A percentile compares a stretch with the other conserved stretches of the same genome.
These are phyloP conservation scores for Acacia confusa DNA, from an alignment of 306 rosid genomes.

Conservation along the genomic window DNA sequence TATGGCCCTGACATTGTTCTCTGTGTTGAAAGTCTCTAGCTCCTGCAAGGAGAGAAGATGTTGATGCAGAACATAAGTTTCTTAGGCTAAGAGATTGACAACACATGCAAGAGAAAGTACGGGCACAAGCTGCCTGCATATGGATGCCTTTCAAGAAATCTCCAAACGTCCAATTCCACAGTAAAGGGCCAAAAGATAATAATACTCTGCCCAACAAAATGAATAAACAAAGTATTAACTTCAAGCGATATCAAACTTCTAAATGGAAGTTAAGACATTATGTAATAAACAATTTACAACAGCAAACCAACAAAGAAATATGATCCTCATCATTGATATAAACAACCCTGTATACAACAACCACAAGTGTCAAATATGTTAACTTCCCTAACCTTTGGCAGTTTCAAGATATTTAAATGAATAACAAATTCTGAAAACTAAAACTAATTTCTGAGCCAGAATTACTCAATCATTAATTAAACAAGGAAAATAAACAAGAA, in stretches of 20 bases:
- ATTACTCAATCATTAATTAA: background rate
- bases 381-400: background rate
- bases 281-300: background rate
- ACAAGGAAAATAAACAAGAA: background rate
- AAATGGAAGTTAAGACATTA: background rate
- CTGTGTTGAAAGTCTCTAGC: conserved; percentile 29
- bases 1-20: conserved; percentile 33
- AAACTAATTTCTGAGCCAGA: background rate
- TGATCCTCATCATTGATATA: background rate
- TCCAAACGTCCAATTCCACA: conserved; percentile 14
- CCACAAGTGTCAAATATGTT: background rate
- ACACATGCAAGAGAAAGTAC: conserved; percentile 22
- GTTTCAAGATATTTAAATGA: background rate
- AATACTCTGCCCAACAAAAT: conserved; percentile 21
- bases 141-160: background rate
- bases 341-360: background rate
- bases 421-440: background rate
- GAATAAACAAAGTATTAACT: conserved; percentile 9
- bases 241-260: background rate
- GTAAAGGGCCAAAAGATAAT: background rate
- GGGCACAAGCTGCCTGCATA: conserved; percentile 33
- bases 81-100: conserved; percentile 22
- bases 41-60: conserved; percentile 16
- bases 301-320: conserved; percentile 12
- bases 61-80: conserved; percentile 23